A percentile compares a stretch with the other conserved stretches of the same genome.
Conservation (phyloP, 1,284 basidiomycete genomes). For the Chalciporus sp. region DNA sequence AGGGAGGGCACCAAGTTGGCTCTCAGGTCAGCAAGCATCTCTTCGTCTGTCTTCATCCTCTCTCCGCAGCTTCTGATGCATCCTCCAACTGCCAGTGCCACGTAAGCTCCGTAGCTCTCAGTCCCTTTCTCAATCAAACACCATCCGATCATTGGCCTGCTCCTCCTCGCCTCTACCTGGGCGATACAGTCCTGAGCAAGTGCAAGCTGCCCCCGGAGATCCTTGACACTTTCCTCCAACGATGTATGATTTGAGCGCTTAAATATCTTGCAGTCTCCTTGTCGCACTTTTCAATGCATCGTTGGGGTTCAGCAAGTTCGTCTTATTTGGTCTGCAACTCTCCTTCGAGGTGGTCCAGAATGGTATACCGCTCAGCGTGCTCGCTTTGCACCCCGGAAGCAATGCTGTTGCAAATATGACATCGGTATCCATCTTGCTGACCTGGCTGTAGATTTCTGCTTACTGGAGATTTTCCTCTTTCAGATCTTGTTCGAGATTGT, state of each 20-base stretch:
- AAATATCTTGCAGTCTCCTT: slow-evolving; percentile 44
- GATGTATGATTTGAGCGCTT: slow-evolving; percentile 50
- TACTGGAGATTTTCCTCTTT: too few species aligned
- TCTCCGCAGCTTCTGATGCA: slow-evolving; percentile 69
- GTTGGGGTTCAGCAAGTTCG: slow-evolving; percentile 39
- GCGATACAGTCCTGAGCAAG: slow-evolving; percentile 48
- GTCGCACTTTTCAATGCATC: slow-evolving; percentile 36
- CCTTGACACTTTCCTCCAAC: slow-evolving; percentile 48
- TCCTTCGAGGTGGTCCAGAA: slow-evolving; percentile 24
- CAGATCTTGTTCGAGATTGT: too few species aligned
- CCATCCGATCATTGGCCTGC: slow-evolving; percentile 49
- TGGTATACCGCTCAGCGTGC: slow-evolving; percentile 26
- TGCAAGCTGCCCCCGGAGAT: slow-evolving; percentile 53
- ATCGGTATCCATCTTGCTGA: too few species aligned
- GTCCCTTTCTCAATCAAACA: slow-evolving; percentile 55
- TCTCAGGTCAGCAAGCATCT: slow-evolving; percentile 53
- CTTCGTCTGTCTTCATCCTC: slow-evolving; percentile 64
- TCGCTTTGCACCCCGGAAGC: slow-evolving; percentile 41
- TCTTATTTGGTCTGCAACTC: slow-evolving; percentile 43
- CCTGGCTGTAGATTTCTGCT: too few species aligned
- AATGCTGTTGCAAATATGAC: too few species aligned
- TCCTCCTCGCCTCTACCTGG: slow-evolving; percentile 47
- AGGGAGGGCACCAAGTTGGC: slow-evolving; percentile 53
- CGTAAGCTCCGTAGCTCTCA: slow-evolving; percentile 53
- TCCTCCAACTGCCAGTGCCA: slow-evolving; percentile 73